Base-by-base conservation (phyloP, 1,284 basidiomycete species). In the Cronartium quercuum region DNA sequence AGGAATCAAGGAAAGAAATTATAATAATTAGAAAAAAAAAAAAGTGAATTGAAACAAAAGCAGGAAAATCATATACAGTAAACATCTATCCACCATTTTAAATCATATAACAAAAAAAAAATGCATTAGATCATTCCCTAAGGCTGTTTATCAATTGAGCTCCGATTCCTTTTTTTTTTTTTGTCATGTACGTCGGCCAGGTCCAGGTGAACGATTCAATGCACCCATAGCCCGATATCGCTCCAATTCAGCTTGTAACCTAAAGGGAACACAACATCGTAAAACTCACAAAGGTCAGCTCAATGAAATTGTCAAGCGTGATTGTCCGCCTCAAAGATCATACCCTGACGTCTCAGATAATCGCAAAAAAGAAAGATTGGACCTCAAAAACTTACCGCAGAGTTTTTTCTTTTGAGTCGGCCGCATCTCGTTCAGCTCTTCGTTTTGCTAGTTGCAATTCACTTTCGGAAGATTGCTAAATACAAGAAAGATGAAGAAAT, bases 401-500 rank as follows among this genome's bases (percentile, higher is more conserved):
- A 41, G 87, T 84, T 76, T 87, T 86, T 82, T 90, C 88, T 81
- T 87, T 89, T 78, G 86, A 86, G 77, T 91, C 90, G 0, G 83
- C 85, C 29, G 88, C 88, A 79, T 91, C 89, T 35, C 89, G 85
- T 79, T 91, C 90, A 55, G 88, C 88, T 65, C 89, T 85, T 63
- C 90, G 86, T 81, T 90, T 90, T 24, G 86, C 86, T 15, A 89
- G 84, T 77, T 89, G 87, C 3, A 91, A 83, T 38, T 86, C 84
- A 76, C 84, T 87, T 81, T 89, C 89, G 58, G 86, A 85, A 6
- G 87, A 89, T 87, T 89, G 89, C 90, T 91, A 71, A 34, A 65
- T 42, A 51, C 57, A 21, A 57, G 51, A 38, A 66, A 75, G 51
- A 63, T 5, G 79, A 84, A 76, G 80, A 89, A 90, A 82, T 87